Conservation (phyloP, 2,329 filamentous ascomycete species). For the Pseudocercospora fuligena region DNA sequence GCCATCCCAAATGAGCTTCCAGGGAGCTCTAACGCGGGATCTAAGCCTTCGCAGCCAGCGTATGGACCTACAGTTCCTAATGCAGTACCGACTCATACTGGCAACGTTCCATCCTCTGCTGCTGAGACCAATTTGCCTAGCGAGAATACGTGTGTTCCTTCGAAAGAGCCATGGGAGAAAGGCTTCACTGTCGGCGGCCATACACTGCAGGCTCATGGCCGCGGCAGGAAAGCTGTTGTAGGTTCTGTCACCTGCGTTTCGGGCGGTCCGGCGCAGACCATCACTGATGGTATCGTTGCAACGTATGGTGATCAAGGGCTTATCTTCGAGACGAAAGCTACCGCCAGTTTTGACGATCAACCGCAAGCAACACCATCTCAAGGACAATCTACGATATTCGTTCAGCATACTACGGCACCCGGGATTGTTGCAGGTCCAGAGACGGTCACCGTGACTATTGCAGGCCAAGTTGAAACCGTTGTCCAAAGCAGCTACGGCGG, state of each 20-base stretch:
- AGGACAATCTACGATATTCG: background rate
- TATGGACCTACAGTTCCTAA: background rate
- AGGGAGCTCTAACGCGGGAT: background rate
- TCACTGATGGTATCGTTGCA: slow-evolving; percentile 24
- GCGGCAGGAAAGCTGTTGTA: slow-evolving; percentile 21
- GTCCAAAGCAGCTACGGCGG: slow-evolving; percentile 23
- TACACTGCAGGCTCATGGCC: slow-evolving; percentile 24
- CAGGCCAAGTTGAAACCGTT: slow-evolving; percentile 14
- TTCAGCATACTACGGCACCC: background rate
- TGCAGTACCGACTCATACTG: background rate
- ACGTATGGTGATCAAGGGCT: slow-evolving; percentile 27
- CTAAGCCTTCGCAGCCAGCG: background rate
- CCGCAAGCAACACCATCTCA: background rate
- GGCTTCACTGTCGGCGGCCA: slow-evolving; percentile 23
- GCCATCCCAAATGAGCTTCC: slow-evolving; percentile 21
- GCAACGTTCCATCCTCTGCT: background rate
- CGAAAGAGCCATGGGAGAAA: slow-evolving; percentile 23
- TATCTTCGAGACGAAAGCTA: slow-evolving; percentile 19
- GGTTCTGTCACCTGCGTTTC: slow-evolving; percentile 24
- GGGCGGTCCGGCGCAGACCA: slow-evolving; percentile 25
- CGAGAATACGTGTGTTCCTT: slow-evolving; percentile 18
- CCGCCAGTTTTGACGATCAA: slow-evolving; percentile 14
- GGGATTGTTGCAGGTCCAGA: slow-evolving; percentile 2
- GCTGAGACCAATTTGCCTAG: background rate
- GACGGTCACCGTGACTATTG: slow-evolving; percentile 20